Evolutionary conservation across 2,329 filamentous ascomycete species (phyloP).

Genomic region (Claviceps quebecensis): DNA sequence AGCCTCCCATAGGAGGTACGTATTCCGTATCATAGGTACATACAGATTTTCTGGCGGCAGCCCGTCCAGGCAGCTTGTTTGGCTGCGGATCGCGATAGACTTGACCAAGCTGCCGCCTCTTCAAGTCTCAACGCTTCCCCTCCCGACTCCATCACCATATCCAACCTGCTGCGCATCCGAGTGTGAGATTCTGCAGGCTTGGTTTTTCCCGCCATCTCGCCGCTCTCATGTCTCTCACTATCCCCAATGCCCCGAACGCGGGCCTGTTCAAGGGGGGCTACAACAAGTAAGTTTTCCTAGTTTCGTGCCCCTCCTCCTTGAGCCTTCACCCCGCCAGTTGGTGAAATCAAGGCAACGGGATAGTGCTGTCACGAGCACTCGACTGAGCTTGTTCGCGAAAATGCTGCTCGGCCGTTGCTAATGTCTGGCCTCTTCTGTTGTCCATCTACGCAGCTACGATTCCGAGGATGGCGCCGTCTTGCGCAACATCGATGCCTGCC

Average conservation of each 20-base stretch:
- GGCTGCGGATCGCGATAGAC: not conserved
- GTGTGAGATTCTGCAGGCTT: conserved; percentile 8
- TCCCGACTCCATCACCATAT: not conserved
- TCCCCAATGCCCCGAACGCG: conserved; percentile 84
- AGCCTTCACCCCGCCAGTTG: not conserved
- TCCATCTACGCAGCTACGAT: conserved; percentile 65
- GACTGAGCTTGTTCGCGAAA: too few relatives aligned
- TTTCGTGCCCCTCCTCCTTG: conserved; percentile 7
- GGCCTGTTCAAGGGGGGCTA: conserved; percentile 94
- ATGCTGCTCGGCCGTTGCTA: too few relatives aligned
- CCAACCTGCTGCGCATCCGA: conserved; percentile 1
- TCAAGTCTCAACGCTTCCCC: not conserved
- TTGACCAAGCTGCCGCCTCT: not conserved
- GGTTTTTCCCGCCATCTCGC: conserved; percentile 6
- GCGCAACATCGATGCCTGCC: conserved; percentile 96
- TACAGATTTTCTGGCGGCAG: too few relatives aligned
- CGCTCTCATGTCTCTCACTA: conserved; percentile 75
- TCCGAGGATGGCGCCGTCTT: conserved; percentile 97
- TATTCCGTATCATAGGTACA: too few relatives aligned
- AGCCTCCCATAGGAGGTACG: not conserved
- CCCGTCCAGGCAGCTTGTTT: not conserved
- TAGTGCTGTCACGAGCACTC: too few relatives aligned
- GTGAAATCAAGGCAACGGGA: too few relatives aligned
- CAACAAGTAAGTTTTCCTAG: conserved; percentile 57
- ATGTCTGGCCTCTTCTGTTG: conserved; percentile 5